A percentile compares a stretch with the other conserved stretches of the same genome.
Evolutionary conservation across 176 grass and related monocot genomes (phyloP).

Genomic region (Rhynchospora pubera): DNA sequence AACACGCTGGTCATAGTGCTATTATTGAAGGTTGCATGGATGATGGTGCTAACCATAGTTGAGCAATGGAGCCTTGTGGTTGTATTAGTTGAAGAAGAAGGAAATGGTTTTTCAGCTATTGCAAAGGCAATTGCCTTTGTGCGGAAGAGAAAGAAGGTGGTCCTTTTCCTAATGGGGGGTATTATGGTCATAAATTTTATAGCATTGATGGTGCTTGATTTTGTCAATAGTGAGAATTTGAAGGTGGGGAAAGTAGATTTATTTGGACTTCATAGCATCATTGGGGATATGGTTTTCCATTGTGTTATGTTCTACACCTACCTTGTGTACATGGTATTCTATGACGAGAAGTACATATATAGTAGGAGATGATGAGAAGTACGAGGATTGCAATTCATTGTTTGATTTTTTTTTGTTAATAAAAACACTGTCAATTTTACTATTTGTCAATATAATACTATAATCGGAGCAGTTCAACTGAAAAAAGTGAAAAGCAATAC

Average conservation of each 20-base stretch:
- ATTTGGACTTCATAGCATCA: neutral
- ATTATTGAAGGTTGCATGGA: slow-evolving; percentile 1
- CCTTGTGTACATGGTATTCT: neutral
- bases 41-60: neutral
- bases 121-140: neutral
- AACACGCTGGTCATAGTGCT: neutral
- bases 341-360: neutral
- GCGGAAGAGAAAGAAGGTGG: neutral
- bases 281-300: neutral
- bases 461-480: neutral
- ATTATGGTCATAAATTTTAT: neutral
- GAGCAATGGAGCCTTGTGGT: slow-evolving; percentile 11
- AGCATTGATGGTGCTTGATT: neutral
- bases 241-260: neutral
- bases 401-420: neutral
- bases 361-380: neutral
- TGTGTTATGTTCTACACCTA: slow-evolving; percentile 3
- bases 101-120: slow-evolving; percentile 1
- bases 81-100: slow-evolving; percentile 15
- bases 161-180: neutral
- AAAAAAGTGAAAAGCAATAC: neutral
- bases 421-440: no score
- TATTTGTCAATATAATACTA: no score
- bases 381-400: neutral
- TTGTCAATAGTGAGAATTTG: neutral